Percentiles rank a stretch among this genome's conserved stretches.
Evolutionary conservation across 2,329 filamentous ascomycete species (phyloP).

Genomic region (Aspergillus udagawae): DNA sequence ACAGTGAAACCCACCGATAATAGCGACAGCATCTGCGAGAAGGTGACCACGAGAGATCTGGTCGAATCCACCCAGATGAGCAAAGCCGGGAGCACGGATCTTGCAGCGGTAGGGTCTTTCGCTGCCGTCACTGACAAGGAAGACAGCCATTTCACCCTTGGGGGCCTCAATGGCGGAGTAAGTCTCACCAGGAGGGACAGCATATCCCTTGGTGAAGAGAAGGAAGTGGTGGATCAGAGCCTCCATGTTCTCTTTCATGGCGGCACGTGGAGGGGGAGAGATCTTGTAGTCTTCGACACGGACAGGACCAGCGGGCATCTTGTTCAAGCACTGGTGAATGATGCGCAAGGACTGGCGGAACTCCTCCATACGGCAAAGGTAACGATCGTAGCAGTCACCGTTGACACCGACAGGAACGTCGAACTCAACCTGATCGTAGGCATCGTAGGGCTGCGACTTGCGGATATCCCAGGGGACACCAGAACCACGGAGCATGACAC

Average conservation of each 20-base stretch:
- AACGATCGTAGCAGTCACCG: conserved; percentile 98
- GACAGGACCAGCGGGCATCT: conserved; percentile 93
- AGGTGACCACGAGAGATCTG: conserved; percentile 89
- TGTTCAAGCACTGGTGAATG: conserved; percentile 97
- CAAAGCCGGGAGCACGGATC: conserved; percentile 94
- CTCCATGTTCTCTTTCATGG: conserved; percentile 99
- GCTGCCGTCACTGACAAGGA: conserved; percentile 89
- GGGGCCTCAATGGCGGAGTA: conserved; percentile 99
- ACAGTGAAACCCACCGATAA: conserved; percentile 61
- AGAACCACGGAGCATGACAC: conserved; percentile 96
- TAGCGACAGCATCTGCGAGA: conserved; percentile 91
- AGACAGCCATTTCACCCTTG: conserved; percentile 99
- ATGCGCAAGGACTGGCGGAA: conserved; percentile 98
- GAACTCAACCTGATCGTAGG: conserved; percentile 96
- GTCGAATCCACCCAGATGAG: conserved; percentile 90
- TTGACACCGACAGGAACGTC: conserved; percentile 95
- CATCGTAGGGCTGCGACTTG: conserved; percentile 95
- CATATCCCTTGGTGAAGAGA: conserved; percentile 97
- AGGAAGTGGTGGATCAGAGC: conserved; percentile 98
- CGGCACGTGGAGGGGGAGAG: conserved; percentile 85
- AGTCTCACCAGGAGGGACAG: conserved; percentile 94
- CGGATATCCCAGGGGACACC: conserved; percentile 95
- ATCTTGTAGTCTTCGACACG: conserved; percentile 99
- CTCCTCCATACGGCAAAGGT: conserved; percentile 98
- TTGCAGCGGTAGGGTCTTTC: conserved; percentile 97